phyloP scores from a whole-genome alignment of 2,329 filamentous ascomycete genomes.

The Scedosporium minutisporum region DNA sequence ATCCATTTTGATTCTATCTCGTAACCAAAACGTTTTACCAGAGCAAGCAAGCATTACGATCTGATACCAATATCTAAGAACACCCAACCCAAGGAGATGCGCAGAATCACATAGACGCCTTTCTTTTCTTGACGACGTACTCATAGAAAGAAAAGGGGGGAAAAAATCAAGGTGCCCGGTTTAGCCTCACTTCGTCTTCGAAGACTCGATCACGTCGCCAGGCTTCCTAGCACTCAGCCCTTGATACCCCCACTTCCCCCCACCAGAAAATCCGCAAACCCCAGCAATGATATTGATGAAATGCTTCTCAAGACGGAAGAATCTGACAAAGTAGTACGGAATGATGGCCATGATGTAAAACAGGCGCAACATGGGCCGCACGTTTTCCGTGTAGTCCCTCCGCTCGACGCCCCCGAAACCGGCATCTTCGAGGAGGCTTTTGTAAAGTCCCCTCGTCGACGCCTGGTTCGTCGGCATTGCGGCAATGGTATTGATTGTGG shows the following conservation, averaged over 20 bases:
- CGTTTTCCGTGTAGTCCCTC: constrained; percentile 33
- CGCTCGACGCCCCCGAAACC: constrained; percentile 35
- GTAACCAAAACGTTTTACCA: too few relatives aligned
- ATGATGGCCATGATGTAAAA: constrained; percentile 36
- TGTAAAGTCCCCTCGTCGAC: constrained; percentile 27
- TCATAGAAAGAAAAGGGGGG: background rate
- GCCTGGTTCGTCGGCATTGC: constrained; percentile 34
- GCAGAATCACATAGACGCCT: too few relatives aligned
- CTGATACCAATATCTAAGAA: too few relatives aligned
- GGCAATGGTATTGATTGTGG: constrained; percentile 28
- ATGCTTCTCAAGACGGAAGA: constrained; percentile 31
- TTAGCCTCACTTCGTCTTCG: background rate
- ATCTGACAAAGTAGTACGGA: constrained; percentile 33
- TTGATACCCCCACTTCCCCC: background rate
- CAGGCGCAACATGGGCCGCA: constrained; percentile 36
- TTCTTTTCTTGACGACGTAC: background rate
- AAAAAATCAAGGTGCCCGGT: background rate
- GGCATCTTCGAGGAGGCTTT: constrained; percentile 29
- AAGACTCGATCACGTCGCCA: background rate
- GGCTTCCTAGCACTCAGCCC: background rate
- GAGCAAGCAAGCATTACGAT: too few relatives aligned
- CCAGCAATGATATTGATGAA: constrained; percentile 31
- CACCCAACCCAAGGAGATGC: too few relatives aligned
- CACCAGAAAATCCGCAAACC: background rate
- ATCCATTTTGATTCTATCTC: too few relatives aligned